A percentile compares a stretch with the other conserved stretches of the same genome.
Evolutionary conservation across 106 monocot species (phyloP).

Genomic region (Allium cepa): DNA sequence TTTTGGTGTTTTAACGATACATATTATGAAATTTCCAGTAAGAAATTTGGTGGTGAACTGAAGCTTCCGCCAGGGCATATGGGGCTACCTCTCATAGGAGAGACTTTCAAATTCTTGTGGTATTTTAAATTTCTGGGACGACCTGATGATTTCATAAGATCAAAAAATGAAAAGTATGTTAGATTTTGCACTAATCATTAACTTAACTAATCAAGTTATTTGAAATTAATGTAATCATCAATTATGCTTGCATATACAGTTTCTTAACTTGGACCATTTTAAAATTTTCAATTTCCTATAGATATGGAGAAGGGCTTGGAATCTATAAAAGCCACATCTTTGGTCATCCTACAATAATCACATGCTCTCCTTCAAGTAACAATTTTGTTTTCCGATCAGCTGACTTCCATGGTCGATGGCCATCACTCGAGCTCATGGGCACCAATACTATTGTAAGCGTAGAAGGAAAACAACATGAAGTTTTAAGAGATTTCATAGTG

Average conservation of each 20-base stretch:
- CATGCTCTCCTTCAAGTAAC: constrained; percentile 23
- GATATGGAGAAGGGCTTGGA: too few species aligned
- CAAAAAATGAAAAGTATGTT: too few species aligned
- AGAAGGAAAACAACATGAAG: constrained; percentile 13
- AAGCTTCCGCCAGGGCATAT: constrained; percentile 9
- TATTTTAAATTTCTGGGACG: too few species aligned
- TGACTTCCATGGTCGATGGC: constrained; percentile 9
- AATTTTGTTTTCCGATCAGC: constrained; percentile 12
- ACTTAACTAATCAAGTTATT: too few species aligned
- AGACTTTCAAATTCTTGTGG: neutral
- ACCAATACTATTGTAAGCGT: constrained; percentile 1
- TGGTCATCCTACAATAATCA: constrained; percentile 14
- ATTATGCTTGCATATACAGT: too few species aligned
- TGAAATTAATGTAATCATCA: too few species aligned
- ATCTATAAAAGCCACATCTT: neutral
- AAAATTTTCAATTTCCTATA: too few species aligned
- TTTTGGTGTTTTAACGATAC: neutral
- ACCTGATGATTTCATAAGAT: too few species aligned
- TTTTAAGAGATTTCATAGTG: constrained; percentile 12
- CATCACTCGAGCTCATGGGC: constrained; percentile 14
- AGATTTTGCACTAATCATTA: too few species aligned
- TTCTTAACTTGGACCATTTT: too few species aligned
- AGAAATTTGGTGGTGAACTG: neutral
- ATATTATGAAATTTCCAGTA: neutral
- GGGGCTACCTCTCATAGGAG: constrained; percentile 2